Base-by-base conservation (phyloP, 805 yeast genomes). In the Debaryomyces hansenii region DNA sequence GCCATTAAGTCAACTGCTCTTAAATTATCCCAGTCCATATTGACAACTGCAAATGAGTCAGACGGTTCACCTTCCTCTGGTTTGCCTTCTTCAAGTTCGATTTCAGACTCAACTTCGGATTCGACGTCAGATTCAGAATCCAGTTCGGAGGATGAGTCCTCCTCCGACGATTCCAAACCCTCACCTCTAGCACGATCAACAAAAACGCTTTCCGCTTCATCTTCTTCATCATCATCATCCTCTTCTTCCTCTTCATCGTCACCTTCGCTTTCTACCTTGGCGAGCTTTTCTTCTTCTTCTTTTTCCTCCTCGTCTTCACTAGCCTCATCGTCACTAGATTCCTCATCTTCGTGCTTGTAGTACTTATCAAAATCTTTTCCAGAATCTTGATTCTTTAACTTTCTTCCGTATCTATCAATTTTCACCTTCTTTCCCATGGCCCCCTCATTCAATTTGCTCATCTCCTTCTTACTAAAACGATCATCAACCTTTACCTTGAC, bases 11-110 rank as follows among this genome's bases (percentile, higher is more conserved):
- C 98, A 4, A 81, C 80, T 0, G 98, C 87, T 39, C 82, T 79
- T n/a, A 94, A 77, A 59, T 94, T 87, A 57, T 94, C 99, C 99
- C 99, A 94, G 62, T 94, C 99, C 79, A 94, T 74, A 60, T 94
- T 94, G 27, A 94, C 98, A 1, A 85, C 96, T 0, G 99, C 99
- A 59, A 94, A 74, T 5, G 87, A 73, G 29, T 70, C 72, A 1
- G 96, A 76, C 27, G 96, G 96, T 2, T 92, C 97, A 39, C 96
- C 95, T 42, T 83, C 85, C 41, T 87, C 90, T n/a, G 94, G 87
- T 44, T 80, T 77, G 8, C 70, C 71, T 24, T 73, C 76, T 54
- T 80, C 87, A 9, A 74, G 55, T 52, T 83, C 87, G 20, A 78
- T 66, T 16, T 80, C 87, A 2, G 80, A 72, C 45, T 79, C 83